These are phyloP conservation scores for Sanghuangporus baumii DNA, from an alignment of 1,284 basidiomycete genomes.

Conservation along the genomic window DNA sequence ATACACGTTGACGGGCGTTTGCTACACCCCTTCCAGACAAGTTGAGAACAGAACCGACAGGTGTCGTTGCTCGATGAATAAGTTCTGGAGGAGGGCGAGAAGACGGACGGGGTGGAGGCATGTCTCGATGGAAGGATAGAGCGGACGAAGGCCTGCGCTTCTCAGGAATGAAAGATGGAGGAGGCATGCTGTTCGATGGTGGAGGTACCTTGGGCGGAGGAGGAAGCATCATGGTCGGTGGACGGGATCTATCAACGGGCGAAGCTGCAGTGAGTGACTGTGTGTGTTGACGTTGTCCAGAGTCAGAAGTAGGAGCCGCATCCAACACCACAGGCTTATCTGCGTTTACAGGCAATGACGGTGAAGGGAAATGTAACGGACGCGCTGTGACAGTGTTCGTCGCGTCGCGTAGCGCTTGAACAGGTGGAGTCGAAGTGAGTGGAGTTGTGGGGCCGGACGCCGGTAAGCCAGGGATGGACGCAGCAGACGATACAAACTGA, in stretches of 20 bases:
- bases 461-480: slow-evolving; percentile 30
- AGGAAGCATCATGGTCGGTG: slow-evolving; percentile 81
- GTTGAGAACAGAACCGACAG: slow-evolving; percentile 59
- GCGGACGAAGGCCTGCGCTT: slow-evolving; percentile 51
- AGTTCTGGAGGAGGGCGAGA: slow-evolving; percentile 88
- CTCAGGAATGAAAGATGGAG: slow-evolving; percentile 71
- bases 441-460: slow-evolving; percentile 25
- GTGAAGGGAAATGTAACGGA: slow-evolving; percentile 30
- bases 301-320: slow-evolving; percentile 32
- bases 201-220: slow-evolving; percentile 81
- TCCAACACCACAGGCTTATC: slow-evolving; percentile 46
- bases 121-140: too few species aligned
- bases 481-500: slow-evolving; percentile 62
- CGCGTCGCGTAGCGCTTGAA: slow-evolving; percentile 39
- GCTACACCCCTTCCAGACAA: slow-evolving; percentile 45
- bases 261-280: slow-evolving; percentile 29
- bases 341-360: slow-evolving; percentile 31
- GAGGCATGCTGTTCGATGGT: slow-evolving; percentile 65
- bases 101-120: slow-evolving; percentile 74
- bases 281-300: slow-evolving; percentile 47
- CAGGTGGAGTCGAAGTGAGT: slow-evolving; percentile 32
- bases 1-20: slow-evolving; percentile 50
- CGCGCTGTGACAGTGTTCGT: slow-evolving; percentile 32
- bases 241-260: slow-evolving; percentile 71
- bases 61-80: slow-evolving; percentile 81